These are phyloP conservation scores for Cornus controversa DNA, from an alignment of 148 eudicot species.

Conservation along the genomic window DNA sequence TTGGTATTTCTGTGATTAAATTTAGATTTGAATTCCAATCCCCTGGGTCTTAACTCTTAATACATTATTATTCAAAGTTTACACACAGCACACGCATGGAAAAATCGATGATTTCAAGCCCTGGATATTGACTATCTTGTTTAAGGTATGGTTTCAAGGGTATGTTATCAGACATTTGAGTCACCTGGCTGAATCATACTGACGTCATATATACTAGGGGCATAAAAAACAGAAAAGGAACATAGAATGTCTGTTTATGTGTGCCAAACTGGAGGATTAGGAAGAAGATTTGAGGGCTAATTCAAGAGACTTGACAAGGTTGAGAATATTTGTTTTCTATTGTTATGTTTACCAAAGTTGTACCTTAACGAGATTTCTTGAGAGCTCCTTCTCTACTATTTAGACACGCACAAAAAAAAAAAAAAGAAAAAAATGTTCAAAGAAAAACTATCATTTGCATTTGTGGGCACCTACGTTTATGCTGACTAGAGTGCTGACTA, in stretches of 20 bases:
- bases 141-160: not conserved
- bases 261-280: not conserved
- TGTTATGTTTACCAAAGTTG: too few relatives aligned
- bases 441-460: too few relatives aligned
- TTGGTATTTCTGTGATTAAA: not conserved
- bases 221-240: too few relatives aligned
- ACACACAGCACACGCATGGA: not conserved
- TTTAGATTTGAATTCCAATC: not conserved
- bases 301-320: not conserved
- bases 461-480: too few relatives aligned
- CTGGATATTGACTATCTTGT: not conserved
- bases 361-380: too few relatives aligned
- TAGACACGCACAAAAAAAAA: too few relatives aligned
- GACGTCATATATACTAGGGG: too few relatives aligned
- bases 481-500: too few relatives aligned
- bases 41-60: not conserved
- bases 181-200: not conserved
- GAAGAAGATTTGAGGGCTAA: not conserved
- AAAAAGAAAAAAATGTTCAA: too few relatives aligned
- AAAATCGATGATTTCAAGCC: not conserved
- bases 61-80: not conserved
- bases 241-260: too few relatives aligned
- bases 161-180: not conserved
- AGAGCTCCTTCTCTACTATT: too few relatives aligned
- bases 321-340: too few relatives aligned